Evolutionary conservation across 495 filamentous ascomycete species (phyloP).

Genomic region (Tuber magnatum): DNA sequence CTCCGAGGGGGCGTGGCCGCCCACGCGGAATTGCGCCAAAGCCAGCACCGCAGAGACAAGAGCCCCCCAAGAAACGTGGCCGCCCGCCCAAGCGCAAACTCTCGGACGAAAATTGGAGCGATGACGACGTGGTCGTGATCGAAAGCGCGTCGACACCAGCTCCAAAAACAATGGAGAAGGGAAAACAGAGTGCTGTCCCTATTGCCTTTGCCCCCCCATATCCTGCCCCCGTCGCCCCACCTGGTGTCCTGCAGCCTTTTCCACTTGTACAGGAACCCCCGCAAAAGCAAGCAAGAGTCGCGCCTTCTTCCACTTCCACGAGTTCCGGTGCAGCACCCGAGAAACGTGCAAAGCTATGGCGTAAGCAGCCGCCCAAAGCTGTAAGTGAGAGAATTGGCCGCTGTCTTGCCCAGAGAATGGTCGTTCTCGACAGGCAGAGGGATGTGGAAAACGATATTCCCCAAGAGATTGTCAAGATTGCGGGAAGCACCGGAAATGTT

Average conservation of each 20-base stretch:
- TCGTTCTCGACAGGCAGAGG: slow-evolving; percentile 50
- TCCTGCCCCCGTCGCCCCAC: not conserved
- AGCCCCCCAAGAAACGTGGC: slow-evolving; percentile 5
- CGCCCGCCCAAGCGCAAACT: slow-evolving; percentile 20
- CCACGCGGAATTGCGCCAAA: not conserved
- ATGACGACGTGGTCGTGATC: slow-evolving; percentile 5
- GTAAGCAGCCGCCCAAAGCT: slow-evolving; percentile 30
- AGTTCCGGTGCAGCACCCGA: slow-evolving; percentile 11
- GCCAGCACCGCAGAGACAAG: not conserved
- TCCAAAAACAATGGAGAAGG: slow-evolving; percentile 20
- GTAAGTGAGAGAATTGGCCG: slow-evolving; percentile 36
- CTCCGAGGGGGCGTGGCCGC: slow-evolving; percentile 2
- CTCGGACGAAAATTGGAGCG: slow-evolving; percentile 13
- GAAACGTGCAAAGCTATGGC: slow-evolving; percentile 33
- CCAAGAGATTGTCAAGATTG: slow-evolving; percentile 53
- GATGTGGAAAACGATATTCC: slow-evolving; percentile 44
- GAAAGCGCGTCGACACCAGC: slow-evolving; percentile 3
- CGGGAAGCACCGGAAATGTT: slow-evolving; percentile 58
- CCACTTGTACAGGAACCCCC: not conserved
- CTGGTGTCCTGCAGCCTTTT: not conserved
- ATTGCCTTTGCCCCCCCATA: not conserved
- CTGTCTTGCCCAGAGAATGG: slow-evolving; percentile 49
- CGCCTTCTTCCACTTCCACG: not conserved
- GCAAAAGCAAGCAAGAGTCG: slow-evolving; percentile 23
- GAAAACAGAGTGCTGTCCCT: slow-evolving; percentile 14